phyloP scores from a whole-genome alignment of 495 filamentous ascomycete species.

The Sphaerosporella brunnea region DNA sequence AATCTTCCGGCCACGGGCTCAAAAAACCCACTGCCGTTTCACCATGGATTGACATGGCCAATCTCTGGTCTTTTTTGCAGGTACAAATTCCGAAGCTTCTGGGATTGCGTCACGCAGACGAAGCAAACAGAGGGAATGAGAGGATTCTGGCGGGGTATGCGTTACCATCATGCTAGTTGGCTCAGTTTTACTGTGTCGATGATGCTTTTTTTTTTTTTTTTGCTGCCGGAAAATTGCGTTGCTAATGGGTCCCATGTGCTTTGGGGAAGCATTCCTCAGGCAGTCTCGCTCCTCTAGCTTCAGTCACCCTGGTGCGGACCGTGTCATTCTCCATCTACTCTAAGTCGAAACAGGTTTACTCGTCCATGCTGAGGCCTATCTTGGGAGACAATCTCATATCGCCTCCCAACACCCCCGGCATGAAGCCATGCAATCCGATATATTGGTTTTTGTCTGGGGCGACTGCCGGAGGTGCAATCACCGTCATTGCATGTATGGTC shows the following conservation, averaged over 20 bases:
- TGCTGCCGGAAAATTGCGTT: neutral
- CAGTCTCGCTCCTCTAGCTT: slow-evolving; percentile 60
- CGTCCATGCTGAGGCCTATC: slow-evolving; percentile 26
- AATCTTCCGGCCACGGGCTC: too few species aligned
- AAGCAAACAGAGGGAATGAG: slow-evolving; percentile 52
- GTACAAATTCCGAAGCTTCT: slow-evolving; percentile 50
- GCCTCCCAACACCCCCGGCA: slow-evolving; percentile 12
- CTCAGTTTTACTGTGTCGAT: too few species aligned
- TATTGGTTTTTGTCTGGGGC: slow-evolving; percentile 44
- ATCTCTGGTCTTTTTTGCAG: too few species aligned
- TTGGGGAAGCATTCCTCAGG: slow-evolving; percentile 30
- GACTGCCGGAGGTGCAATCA: slow-evolving; percentile 60
- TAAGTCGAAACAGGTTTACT: slow-evolving; percentile 58
- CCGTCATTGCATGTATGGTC: slow-evolving; percentile 66
- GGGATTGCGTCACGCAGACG: slow-evolving; percentile 52
- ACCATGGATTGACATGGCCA: too few species aligned
- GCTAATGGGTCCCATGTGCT: slow-evolving; percentile 1
- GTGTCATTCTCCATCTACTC: slow-evolving; percentile 91
- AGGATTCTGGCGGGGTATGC: slow-evolving; percentile 61
- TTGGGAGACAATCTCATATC: slow-evolving; percentile 20
- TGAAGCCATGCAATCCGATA: slow-evolving; percentile 19
- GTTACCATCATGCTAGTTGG: slow-evolving; percentile 7
- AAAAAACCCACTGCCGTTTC: too few species aligned
- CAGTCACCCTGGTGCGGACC: slow-evolving; percentile 76
- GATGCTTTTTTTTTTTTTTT: too few species aligned